These are phyloP conservation scores for Fusarium duplospermum DNA, from an alignment of 2,329 filamentous ascomycete genomes.

Conservation along the genomic window DNA sequence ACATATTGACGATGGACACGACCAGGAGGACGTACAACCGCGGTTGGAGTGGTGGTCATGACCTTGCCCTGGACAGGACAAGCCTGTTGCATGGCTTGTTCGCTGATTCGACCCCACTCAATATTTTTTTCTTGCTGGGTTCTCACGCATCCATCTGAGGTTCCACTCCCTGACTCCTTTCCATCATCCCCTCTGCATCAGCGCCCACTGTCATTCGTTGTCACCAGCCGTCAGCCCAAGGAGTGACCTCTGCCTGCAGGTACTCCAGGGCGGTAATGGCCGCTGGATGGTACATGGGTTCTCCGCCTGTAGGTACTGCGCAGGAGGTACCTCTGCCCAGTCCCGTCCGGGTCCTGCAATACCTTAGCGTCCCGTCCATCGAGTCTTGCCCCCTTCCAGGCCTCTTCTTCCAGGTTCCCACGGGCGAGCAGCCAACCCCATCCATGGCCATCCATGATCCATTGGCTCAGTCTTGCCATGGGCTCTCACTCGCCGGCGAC, in stretches of 20 bases:
- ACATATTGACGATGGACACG: background rate
- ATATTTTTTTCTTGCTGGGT: constrained; percentile 23
- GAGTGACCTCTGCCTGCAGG: constrained; percentile 13
- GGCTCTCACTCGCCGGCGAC: constrained; percentile 22
- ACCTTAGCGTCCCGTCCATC: background rate
- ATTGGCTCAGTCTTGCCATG: constrained; percentile 11
- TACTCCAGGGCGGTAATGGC: constrained; percentile 10
- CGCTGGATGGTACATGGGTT: background rate
- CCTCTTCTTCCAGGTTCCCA: constrained; percentile 3
- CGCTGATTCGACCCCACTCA: constrained; percentile 26
- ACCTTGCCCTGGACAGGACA: constrained; percentile 6
- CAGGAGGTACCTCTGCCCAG: background rate
- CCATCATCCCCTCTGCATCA: constrained; percentile 6
- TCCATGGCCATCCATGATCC: constrained; percentile 12
- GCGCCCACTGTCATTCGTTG: constrained; percentile 29
- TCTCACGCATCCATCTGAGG: constrained; percentile 27
- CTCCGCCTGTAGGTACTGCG: background rate
- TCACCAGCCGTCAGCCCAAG: constrained; percentile 1
- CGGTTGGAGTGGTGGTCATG: constrained; percentile 35
- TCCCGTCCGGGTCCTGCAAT: background rate
- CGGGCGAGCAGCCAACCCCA: constrained; percentile 4
- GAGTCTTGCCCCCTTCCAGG: background rate
- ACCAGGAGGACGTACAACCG: constrained; percentile 28
- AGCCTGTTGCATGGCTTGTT: constrained; percentile 26
- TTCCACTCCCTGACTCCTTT: constrained; percentile 21